These are phyloP conservation scores for Naganishia randhawae DNA, from an alignment of 768 basidiomycete species.

Conservation along the genomic window DNA sequence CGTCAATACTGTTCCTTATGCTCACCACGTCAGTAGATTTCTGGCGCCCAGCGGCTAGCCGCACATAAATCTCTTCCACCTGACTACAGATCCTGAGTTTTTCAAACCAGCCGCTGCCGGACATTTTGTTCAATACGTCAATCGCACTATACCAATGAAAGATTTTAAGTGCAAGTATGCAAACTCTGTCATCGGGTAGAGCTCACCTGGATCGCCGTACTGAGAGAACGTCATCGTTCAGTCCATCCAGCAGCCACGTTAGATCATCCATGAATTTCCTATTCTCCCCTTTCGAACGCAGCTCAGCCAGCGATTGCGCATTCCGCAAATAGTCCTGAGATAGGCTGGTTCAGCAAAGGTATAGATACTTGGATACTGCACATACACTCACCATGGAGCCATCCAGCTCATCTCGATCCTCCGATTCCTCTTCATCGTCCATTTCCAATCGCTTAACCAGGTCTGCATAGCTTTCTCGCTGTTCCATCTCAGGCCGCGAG, in stretches of 20 bases:
- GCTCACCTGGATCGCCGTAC: constrained; percentile 35
- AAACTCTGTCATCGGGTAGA: not conserved
- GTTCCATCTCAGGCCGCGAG: constrained; percentile 1
- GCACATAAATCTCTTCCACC: constrained; percentile 39
- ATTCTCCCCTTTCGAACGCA: constrained; percentile 45
- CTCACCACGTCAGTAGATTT: constrained; percentile 38
- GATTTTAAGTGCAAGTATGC: not conserved
- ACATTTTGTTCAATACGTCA: constrained; percentile 12
- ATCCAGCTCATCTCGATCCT: constrained; percentile 27
- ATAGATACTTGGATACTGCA: not conserved
- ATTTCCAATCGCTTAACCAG: constrained; percentile 41
- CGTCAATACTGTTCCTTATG: not conserved
- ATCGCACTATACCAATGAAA: constrained; percentile 7
- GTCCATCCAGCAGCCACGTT: constrained; percentile 38
- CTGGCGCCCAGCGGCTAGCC: constrained; percentile 32
- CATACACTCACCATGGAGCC: constrained; percentile 27
- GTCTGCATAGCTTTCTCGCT: constrained; percentile 42
- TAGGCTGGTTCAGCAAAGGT: not conserved
- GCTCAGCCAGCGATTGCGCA: constrained; percentile 41
- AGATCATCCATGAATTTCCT: constrained; percentile 48
- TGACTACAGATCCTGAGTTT: constrained; percentile 45
- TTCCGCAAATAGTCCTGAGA: constrained; percentile 25
- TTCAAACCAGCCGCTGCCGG: constrained; percentile 38
- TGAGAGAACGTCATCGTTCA: constrained; percentile 26
- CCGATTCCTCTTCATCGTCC: constrained; percentile 30